Evolutionary conservation across 2,329 filamentous ascomycete species (phyloP), one percentile per base, ranked within the genome.

Genomic region (Colletotrichum neosansevieriae): DNA sequence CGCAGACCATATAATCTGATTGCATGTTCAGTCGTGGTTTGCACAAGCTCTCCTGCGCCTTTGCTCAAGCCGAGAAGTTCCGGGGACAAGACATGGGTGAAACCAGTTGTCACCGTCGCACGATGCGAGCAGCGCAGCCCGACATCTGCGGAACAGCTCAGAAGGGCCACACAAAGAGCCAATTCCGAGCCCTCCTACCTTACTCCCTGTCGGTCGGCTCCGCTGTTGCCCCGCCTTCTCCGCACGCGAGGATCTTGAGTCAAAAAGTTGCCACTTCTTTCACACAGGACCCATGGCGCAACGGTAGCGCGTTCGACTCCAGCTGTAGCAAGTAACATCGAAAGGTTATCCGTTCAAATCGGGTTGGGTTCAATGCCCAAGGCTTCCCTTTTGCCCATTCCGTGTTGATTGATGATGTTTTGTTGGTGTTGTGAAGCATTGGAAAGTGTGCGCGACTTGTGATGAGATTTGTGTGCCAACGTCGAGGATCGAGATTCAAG

Each of bases 331-430:
- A 4, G 4, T 4, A 5, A 5, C 3, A 60, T 65, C 57, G 57
- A 47, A 61, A 61, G 47, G 57, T 54, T 65, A 65, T 65, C 57
- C 38, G 63, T 65, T 65, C 57, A 53, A 65, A 65, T 65, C 57
- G 38, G 63, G 63, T 65, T 58, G 57, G 63, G 57, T 47, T 65
- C 63, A 65, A 54, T 21, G 4, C 38, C 45, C 42, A 1, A 0
- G 0, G 2, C 5, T 29, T 2, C 1, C 1, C 45, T 13, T 42
- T 17, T 42, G 2, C 1, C 15, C 36, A 38, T 5, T 29, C 5
- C 6, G 5, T 1, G 2, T 32, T 54, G 17, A n/a, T 45, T 54
- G n/a, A 19, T 4, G 17, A 15, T 19, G 10, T 29, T 15, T n/a
- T 13, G 15, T 11, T 19, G 29, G n/a, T 51, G 49, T 51, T 24